Percentiles rank a stretch among this genome's conserved stretches.
These are phyloP conservation scores for Mallotus repandus DNA, from an alignment of 441 rosid genomes.

Conservation along the genomic window DNA sequence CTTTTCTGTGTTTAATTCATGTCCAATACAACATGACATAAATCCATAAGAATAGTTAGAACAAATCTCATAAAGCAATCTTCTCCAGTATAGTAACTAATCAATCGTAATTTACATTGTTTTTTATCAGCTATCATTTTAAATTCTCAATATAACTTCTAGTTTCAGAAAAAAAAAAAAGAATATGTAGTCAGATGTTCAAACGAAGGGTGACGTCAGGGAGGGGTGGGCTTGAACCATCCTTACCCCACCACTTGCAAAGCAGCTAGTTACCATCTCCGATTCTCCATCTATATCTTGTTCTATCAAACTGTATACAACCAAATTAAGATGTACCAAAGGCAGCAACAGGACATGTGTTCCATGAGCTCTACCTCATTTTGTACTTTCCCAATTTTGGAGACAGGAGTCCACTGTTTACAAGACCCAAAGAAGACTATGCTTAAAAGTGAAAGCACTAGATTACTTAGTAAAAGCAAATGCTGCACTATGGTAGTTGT, in stretches of 20 bases:
- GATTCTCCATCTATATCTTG: not conserved
- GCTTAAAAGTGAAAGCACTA: not conserved
- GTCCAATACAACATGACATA: not conserved
- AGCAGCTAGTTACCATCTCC: too few species aligned
- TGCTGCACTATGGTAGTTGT: not conserved
- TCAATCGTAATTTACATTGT: not conserved
- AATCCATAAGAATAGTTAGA: too few species aligned
- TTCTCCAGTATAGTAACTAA: too few species aligned
- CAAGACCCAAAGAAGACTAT: too few species aligned
- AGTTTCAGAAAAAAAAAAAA: not conserved
- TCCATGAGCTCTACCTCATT: too few species aligned
- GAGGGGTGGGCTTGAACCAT: not conserved
- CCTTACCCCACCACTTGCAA: not conserved
- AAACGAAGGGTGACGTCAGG: not conserved
- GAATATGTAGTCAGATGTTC: too few species aligned
- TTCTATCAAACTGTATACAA: not conserved
- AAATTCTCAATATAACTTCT: not conserved
- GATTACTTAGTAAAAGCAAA: not conserved
- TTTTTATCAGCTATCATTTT: not conserved
- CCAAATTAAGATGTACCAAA: too few species aligned
- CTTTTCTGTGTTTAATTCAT: not conserved
- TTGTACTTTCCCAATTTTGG: too few species aligned
- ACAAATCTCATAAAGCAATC: not conserved
- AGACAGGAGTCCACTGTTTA: too few species aligned
- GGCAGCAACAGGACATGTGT: too few species aligned